Base-by-base conservation (phyloP, 345 rosid genomes). In the Iberis pinnata region DNA sequence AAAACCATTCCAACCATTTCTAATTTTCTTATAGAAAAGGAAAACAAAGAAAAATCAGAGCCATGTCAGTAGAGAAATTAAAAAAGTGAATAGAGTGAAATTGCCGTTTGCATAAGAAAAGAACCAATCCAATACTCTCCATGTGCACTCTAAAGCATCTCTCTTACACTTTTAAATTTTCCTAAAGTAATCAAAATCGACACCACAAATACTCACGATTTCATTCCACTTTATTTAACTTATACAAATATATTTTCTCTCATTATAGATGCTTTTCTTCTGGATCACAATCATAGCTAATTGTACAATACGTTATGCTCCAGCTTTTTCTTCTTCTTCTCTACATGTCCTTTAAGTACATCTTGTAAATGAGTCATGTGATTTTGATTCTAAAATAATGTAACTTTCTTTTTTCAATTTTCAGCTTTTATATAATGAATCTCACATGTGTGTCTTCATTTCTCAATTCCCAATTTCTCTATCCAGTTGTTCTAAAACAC, bases 261-360 rank as follows among this genome's bases (percentile, higher is more conserved):
- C 10, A 22, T 40, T 6, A 60, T 11, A 47, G 22, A 58, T 65
- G 54, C 64, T 58, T 65, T 65, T 1, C 65, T 65, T 65, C 60
- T 65, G 60, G 59, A 66, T 66, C 64, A 66, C 54, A 66, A 66
- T 66, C 49, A 66, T 66, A 41, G 50, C 70, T 27, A 36, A 22
- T 58, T 65, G 40, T 45, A 49, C 58, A 43, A 58, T 50, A 57
- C 70, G 51, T 58, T 49, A 49, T 56, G 49, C 31, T 43, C 48
- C 16, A 53, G 13, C 67, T 63, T 47, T 48, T 58, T 8, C 20
- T 25, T 41, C 10, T 18, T 9, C 7, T 18, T 42, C 13, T 35
- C 8, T 18, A 18, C 17, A 14, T 52, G 17, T 43, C 37, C 36
- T 33, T 45, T 36, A 42, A 15, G 47, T 47, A 46, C 38, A 5